phyloP scores from a whole-genome alignment of 805 yeast genomes.

The Brettanomyces custersianus region DNA sequence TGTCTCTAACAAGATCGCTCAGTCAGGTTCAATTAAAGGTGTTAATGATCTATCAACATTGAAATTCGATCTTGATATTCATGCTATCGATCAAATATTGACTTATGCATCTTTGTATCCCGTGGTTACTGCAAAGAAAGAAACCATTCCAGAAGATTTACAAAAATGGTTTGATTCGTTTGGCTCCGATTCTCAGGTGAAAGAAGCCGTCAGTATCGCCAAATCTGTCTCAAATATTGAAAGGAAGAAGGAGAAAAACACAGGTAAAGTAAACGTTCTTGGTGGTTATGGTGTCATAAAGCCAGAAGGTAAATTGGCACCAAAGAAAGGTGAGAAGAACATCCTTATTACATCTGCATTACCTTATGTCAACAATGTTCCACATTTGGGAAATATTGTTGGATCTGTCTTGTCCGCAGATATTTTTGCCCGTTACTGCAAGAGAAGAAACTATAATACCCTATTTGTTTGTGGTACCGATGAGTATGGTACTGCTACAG shows the following conservation, averaged over 20 bases:
- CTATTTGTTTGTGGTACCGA: constrained; percentile 94
- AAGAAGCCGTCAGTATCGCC: constrained; percentile 39
- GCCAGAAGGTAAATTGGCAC: constrained; percentile 38
- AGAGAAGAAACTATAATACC: constrained; percentile 80
- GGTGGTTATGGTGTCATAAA: constrained; percentile 11
- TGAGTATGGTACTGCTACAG: constrained; percentile 99
- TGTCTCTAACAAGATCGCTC: constrained; percentile 31
- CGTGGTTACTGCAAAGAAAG: constrained; percentile 9
- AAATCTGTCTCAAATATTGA: constrained; percentile 34
- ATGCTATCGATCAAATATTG: constrained; percentile 46
- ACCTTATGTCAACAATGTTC: constrained; percentile 97
- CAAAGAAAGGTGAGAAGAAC: constrained; percentile 67
- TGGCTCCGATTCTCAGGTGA: constrained; percentile 29
- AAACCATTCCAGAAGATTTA: constrained; percentile 4
- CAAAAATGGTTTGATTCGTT: constrained; percentile 36
- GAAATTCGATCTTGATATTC: constrained; percentile 19
- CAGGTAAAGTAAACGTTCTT: constrained; percentile 25
- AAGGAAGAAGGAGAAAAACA: constrained; percentile 32
- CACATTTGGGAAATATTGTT: constrained; percentile 94
- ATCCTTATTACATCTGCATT: constrained; percentile 89
- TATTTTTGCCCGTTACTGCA: constrained; percentile 82
- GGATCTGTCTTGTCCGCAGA: constrained; percentile 95
- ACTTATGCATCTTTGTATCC: constrained; percentile 53
- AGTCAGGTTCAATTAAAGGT: constrained; percentile 19
- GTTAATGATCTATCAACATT: constrained; percentile 14